Evolutionary conservation across 148 eudicot genomes (phyloP), one percentile per base, ranked within the genome.

Genomic region (Silene latifolia): DNA sequence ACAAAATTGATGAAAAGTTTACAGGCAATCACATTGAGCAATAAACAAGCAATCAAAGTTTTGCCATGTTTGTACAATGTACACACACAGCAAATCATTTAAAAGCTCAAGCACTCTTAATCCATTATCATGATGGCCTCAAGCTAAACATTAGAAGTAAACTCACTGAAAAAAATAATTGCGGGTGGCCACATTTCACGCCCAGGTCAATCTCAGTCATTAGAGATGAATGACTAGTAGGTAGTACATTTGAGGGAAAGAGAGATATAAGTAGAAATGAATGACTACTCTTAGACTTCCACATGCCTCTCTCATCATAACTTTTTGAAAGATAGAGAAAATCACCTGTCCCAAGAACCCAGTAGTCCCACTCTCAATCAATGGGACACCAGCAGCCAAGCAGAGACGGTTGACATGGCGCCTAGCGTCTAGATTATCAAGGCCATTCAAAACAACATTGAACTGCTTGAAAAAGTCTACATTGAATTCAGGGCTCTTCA

Each of bases 341-440:
- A 35, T 75, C 74, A 93, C 98, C 98, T 93, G 98, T 35, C 98
- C 98, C 64, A 93, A 83, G 83, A 93, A 93, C n/a, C 98, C 98
- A 25, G 96, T 89, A 44, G 97, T 93, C 69, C 98, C 98, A 80
- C 97, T 93, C 83, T 91, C 97, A 71, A 93, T 88, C 83, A 93
- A 76, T 23, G 97, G 97, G 44, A 90, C 87, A 79, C 84, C 93
- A 69, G 93, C 93, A 21, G 98, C 98, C 85, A 93, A 88, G 83
- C 98, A 91, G 54, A 93, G 89, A 78, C 98, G 95, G 64, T 93
- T 93, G 15, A 93, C 98, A 85, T 93, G 97, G 20, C 98, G 91
- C 83, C 98, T 88, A 14, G 98, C 98, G 80, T 91, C 97, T 69
- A 93, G 77, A 88, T 93, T 93, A 84, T 93, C 98, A 35, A 93